Evolutionary conservation across 2,329 filamentous ascomycete species (phyloP).

Genomic region (Monilinia vaccinii-corymbosi): DNA sequence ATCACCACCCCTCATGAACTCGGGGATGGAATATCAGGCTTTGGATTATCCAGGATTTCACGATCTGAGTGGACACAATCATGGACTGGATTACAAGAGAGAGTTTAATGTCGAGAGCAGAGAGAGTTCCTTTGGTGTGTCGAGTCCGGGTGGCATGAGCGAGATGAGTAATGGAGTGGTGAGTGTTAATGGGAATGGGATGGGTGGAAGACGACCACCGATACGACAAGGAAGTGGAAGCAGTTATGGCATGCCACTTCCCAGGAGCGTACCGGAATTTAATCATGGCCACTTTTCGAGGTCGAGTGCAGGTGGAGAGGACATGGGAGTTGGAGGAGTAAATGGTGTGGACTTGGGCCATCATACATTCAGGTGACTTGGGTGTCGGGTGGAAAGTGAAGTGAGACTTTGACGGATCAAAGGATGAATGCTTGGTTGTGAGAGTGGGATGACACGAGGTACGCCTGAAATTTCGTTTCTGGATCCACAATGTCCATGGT

Average conservation of each 20-base stretch:
- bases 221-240: slow-evolving; percentile 8
- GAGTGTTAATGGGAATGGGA: slow-evolving; percentile 2
- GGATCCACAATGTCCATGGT: not conserved
- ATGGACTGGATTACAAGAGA: slow-evolving; percentile 10
- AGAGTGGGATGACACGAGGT: not conserved
- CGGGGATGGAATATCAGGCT: slow-evolving; percentile 11
- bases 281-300: slow-evolving; percentile 5
- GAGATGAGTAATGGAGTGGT: slow-evolving; percentile 1
- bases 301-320: not conserved
- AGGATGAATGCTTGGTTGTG: not conserved
- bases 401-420: not conserved
- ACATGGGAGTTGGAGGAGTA: not conserved
- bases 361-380: not conserved
- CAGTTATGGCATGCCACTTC: slow-evolving; percentile 8
- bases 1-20: slow-evolving; percentile 11
- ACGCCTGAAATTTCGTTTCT: not conserved
- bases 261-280: slow-evolving; percentile 6
- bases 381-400: too few species aligned
- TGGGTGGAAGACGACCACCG: slow-evolving; percentile 6
- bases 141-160: slow-evolving; percentile 1
- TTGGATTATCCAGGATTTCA: slow-evolving; percentile 10
- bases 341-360: not conserved
- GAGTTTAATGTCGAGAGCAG: not conserved
- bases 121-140: not conserved
- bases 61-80: slow-evolving; percentile 4